A percentile compares a stretch with the other conserved stretches of the same genome.
Evolutionary conservation across 2,329 filamentous ascomycete species (phyloP).

Genomic region (Teratosphaeria gauchensis): DNA sequence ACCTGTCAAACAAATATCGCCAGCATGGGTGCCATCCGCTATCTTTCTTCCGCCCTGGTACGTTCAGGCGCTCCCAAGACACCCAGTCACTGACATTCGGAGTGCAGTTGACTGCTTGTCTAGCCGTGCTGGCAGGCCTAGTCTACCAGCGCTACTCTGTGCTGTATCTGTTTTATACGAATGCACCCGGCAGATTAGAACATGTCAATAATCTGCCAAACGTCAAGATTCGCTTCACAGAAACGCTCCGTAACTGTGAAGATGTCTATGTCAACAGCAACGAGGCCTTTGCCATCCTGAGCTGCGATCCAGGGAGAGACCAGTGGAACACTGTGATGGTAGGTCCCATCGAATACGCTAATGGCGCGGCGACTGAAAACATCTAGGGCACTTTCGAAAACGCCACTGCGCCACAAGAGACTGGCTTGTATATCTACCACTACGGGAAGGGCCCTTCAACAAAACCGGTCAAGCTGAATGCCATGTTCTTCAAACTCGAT

Average conservation of each 20-base stretch:
- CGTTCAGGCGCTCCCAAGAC: not conserved
- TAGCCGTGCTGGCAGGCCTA: constrained; percentile 5
- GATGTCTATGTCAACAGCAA: constrained; percentile 32
- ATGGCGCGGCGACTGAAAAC: not conserved
- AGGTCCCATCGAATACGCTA: constrained; percentile 2
- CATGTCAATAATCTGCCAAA: constrained; percentile 7
- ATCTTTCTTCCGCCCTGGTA: not conserved
- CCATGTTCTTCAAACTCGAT: constrained; percentile 17
- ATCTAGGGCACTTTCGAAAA: constrained; percentile 21
- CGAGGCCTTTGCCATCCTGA: constrained; percentile 30
- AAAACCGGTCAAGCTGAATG: constrained; percentile 17
- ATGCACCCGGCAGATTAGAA: constrained; percentile 9
- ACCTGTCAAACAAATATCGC: not conserved
- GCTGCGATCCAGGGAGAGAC: constrained; percentile 35
- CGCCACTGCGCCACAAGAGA: constrained; percentile 11
- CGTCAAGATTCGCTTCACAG: constrained; percentile 25
- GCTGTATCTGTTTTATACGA: constrained; percentile 12
- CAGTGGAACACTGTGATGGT: constrained; percentile 40
- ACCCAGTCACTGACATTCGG: not conserved
- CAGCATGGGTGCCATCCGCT: not conserved
- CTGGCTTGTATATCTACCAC: constrained; percentile 31
- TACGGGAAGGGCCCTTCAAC: constrained; percentile 20
- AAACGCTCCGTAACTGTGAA: constrained; percentile 34
- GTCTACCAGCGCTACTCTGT: constrained; percentile 11
- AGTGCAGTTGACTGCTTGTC: not conserved